phyloP scores from a whole-genome alignment of 176 grass and related monocot species.

The barley (Hordeum vulgare) region DNA sequence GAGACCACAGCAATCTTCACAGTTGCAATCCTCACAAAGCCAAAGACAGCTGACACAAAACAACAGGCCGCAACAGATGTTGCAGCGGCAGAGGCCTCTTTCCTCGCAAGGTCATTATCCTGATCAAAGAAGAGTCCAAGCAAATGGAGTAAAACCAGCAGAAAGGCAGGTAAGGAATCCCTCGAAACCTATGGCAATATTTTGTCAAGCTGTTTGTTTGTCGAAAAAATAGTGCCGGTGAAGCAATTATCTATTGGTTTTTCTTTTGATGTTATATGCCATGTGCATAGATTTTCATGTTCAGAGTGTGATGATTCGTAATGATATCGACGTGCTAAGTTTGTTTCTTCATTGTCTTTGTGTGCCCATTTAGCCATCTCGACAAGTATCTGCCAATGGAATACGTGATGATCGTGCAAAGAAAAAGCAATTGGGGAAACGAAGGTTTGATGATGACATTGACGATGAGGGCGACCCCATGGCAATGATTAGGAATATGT shows the following conservation, averaged over 20 bases:
- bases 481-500: conserved; percentile 74
- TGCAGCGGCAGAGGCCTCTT: conserved; percentile 34
- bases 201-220: not conserved
- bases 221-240: not conserved
- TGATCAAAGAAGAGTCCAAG: conserved; percentile 46
- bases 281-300: not conserved
- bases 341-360: not conserved
- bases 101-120: conserved; percentile 43
- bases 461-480: conserved; percentile 59
- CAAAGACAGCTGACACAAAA: conserved; percentile 24
- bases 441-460: conserved; percentile 53
- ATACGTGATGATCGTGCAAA: conserved; percentile 39
- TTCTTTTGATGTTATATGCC: not conserved
- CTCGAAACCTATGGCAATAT: conserved; percentile 48
- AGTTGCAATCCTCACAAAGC: conserved; percentile 25
- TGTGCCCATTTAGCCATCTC: conserved; percentile 36
- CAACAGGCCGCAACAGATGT: conserved; percentile 15
- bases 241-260: not conserved
- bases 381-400: conserved; percentile 33
- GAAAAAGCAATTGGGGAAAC: conserved; percentile 38
- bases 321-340: not conserved
- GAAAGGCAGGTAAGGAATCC: conserved; percentile 36
- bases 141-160: conserved; percentile 29
- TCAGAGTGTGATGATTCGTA: not conserved
- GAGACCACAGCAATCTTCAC: conserved; percentile 30